A percentile compares a stretch with the other conserved stretches of the same genome.
Evolutionary conservation across 208 protist genomes (phyloP).

Genomic region (Crithidia expoeki): DNA sequence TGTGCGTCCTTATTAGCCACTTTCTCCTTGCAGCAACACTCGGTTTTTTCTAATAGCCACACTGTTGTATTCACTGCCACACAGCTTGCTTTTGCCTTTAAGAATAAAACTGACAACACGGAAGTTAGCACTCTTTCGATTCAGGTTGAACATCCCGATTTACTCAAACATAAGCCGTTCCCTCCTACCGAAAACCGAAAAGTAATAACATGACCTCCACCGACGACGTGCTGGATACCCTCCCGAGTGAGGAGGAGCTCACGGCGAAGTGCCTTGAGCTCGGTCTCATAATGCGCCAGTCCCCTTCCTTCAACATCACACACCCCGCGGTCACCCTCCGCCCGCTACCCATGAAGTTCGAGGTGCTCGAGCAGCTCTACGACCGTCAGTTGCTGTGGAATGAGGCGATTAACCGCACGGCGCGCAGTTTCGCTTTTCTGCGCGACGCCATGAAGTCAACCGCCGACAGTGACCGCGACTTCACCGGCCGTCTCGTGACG

Average conservation of each 20-base stretch:
- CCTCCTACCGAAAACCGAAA: neutral
- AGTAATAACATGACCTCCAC: constrained; percentile 9
- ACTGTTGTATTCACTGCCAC: too few species aligned
- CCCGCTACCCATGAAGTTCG: constrained; percentile 45
- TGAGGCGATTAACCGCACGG: constrained; percentile 77
- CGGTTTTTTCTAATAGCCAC: too few species aligned
- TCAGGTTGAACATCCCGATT: too few species aligned
- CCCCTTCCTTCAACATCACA: constrained; percentile 34
- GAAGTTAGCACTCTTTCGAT: too few species aligned
- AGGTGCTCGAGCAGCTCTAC: constrained; percentile 49
- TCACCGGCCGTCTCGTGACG: constrained; percentile 85
- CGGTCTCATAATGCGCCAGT: constrained; percentile 74
- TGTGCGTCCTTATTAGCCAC: too few species aligned
- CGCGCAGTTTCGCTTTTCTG: constrained; percentile 75
- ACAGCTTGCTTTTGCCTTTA: too few species aligned
- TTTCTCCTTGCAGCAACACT: too few species aligned
- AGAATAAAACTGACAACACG: too few species aligned
- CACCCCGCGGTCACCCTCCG: constrained; percentile 72
- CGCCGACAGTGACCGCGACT: constrained; percentile 71
- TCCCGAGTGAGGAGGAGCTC: constrained; percentile 62
- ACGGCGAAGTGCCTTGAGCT: constrained; percentile 75
- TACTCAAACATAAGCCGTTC: too few species aligned
- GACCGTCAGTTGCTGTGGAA: constrained; percentile 77
- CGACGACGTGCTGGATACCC: neutral
- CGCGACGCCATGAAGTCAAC: constrained; percentile 54